Evolutionary conservation across 2,329 filamentous ascomycete genomes (phyloP).

Genomic region (Fusarium avenaceum): DNA sequence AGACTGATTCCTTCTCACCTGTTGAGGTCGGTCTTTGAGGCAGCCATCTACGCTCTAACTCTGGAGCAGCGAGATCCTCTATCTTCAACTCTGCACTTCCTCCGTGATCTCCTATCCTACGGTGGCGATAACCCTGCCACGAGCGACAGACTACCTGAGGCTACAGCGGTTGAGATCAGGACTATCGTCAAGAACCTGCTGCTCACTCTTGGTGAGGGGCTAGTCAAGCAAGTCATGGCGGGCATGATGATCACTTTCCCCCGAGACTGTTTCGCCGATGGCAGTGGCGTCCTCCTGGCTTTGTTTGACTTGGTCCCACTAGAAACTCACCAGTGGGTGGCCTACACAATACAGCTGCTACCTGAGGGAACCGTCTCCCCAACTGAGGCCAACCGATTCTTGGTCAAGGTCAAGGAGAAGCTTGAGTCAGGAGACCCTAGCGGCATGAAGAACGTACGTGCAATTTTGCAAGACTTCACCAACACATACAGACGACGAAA

Average conservation of each 20-base stretch:
- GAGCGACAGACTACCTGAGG: constrained; percentile 67
- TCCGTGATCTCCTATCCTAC: constrained; percentile 91
- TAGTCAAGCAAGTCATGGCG: constrained; percentile 91
- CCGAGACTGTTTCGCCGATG: constrained; percentile 93
- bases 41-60: constrained; percentile 86
- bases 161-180: constrained; percentile 77
- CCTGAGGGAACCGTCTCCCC: constrained; percentile 85
- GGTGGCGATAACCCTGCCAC: constrained; percentile 80
- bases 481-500: constrained; percentile 94
- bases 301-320: constrained; percentile 89
- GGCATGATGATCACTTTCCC: constrained; percentile 99
- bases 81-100: constrained; percentile 90
- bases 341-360: constrained; percentile 84
- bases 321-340: constrained; percentile 85
- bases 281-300: constrained; percentile 89
- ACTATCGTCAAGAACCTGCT: constrained; percentile 80
- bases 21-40: constrained; percentile 86
- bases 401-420: constrained; percentile 84
- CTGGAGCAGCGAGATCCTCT: constrained; percentile 93
- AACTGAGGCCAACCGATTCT: constrained; percentile 83
- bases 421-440: constrained; percentile 73
- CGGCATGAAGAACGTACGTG: constrained; percentile 80
- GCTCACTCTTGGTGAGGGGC: constrained; percentile 75
- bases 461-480: constrained; percentile 94
- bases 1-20: constrained; percentile 84